Evolutionary conservation across 805 yeast genomes (phyloP).

Genomic region (Candida piceae): DNA sequence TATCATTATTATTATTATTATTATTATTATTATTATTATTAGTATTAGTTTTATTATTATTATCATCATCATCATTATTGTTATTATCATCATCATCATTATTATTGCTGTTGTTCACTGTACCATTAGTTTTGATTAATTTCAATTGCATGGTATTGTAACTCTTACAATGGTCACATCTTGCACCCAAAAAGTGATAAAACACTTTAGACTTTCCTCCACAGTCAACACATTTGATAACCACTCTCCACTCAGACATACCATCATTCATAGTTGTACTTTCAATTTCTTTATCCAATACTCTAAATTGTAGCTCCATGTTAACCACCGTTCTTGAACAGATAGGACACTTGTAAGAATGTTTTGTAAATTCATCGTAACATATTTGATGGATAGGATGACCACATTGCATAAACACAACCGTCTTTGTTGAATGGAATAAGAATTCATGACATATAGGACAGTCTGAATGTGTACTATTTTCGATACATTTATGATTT

Average conservation of each 20-base stretch:
- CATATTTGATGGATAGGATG: constrained; percentile 89
- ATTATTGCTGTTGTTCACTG: no score
- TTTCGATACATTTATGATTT: constrained; percentile 78
- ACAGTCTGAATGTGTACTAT: constrained; percentile 86
- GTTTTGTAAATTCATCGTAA: constrained; percentile 74
- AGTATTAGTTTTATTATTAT: no score
- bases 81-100: neutral
- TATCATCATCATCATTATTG: no score
- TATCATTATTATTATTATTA: no score
- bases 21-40: no score
- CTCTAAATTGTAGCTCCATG: constrained; percentile 85
- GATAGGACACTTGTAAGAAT: constrained; percentile 85
- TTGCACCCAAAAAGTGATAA: constrained; percentile 82
- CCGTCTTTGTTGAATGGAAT: constrained; percentile 76
- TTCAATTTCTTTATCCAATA: constrained; percentile 76
- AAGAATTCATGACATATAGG: constrained; percentile 90
- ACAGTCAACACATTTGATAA: constrained; percentile 82
- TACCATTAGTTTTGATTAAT: constrained; percentile 66
- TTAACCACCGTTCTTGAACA: constrained; percentile 81
- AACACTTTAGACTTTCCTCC: constrained; percentile 69
- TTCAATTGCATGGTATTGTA: constrained; percentile 78
- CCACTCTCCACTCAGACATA: constrained; percentile 67
- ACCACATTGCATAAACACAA: constrained; percentile 91
- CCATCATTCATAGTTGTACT: constrained; percentile 79
- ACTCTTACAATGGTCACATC: constrained; percentile 81